Evolutionary conservation across 208 protist species (phyloP).

Genomic region (Leishmania martiniquensis): DNA sequence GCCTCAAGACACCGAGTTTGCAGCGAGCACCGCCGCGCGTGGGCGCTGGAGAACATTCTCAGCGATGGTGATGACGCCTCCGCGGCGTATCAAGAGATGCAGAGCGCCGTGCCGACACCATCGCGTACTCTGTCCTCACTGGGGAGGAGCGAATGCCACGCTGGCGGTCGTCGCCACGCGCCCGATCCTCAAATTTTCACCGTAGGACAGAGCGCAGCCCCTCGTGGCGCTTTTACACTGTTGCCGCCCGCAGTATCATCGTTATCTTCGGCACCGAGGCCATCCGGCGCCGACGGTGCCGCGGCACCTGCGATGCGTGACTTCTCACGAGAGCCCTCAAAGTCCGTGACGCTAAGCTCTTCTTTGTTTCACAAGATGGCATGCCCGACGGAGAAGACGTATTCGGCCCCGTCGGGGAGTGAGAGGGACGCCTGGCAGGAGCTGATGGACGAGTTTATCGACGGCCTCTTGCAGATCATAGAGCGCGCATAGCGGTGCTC

Average conservation of each 20-base stretch:
- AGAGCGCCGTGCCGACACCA: background rate
- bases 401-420: constrained; percentile 15
- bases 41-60: constrained; percentile 7
- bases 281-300: background rate
- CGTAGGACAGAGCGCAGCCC: background rate
- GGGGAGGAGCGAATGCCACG: background rate
- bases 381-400: constrained; percentile 23
- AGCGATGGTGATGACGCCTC: background rate
- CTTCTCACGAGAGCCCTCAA: background rate
- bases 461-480: constrained; percentile 25
- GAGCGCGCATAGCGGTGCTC: background rate
- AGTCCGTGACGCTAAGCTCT: background rate
- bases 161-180: constrained; percentile 23
- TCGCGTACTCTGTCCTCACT: background rate
- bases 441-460: constrained; percentile 33
- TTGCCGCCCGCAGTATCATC: background rate
- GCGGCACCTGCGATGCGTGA: background rate
- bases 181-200: constrained; percentile 19
- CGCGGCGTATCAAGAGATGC: background rate
- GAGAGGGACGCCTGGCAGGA: constrained; percentile 28
- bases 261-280: background rate
- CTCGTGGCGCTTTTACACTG: background rate
- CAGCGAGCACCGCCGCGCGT: constrained; percentile 16
- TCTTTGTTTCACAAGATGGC: background rate
- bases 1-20: constrained; percentile 8